These are phyloP conservation scores for Microdochium trichocladiopsis DNA, from an alignment of 2,329 filamentous ascomycete species.

Conservation along the genomic window DNA sequence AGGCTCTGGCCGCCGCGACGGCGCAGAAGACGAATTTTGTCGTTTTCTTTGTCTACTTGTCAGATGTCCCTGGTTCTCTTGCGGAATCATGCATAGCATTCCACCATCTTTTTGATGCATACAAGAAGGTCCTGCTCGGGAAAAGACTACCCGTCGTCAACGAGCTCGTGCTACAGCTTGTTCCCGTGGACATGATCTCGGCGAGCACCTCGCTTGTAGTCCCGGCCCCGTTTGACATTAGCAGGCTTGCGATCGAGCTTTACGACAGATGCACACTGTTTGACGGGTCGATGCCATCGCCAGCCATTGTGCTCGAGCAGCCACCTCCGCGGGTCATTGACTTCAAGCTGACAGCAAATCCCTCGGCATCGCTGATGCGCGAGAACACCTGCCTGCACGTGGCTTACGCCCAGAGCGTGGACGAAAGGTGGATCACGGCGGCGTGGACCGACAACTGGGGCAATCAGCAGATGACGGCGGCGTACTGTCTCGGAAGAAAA, in stretches of 20 bases:
- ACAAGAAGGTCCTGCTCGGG: constrained; percentile 42
- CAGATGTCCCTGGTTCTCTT: constrained; percentile 52
- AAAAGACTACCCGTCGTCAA: constrained; percentile 40
- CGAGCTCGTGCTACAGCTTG: constrained; percentile 71
- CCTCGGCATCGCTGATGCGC: constrained; percentile 65
- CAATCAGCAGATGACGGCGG: constrained; percentile 63
- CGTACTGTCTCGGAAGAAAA: constrained; percentile 63
- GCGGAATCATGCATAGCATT: constrained; percentile 69
- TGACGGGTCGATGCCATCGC: constrained; percentile 51
- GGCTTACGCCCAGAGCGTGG: constrained; percentile 68
- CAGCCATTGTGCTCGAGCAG: constrained; percentile 67
- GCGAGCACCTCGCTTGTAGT: constrained; percentile 56
- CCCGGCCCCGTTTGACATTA: constrained; percentile 52
- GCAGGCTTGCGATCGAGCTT: constrained; percentile 62
- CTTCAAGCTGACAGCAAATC: constrained; percentile 62
- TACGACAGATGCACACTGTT: constrained; percentile 68
- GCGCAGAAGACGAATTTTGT: constrained; percentile 56
- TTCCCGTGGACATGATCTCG: constrained; percentile 62
- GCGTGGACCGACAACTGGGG: constrained; percentile 78
- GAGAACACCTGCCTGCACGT: constrained; percentile 78
- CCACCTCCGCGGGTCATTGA: constrained; percentile 64
- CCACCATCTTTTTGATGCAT: constrained; percentile 62
- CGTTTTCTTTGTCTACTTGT: constrained; percentile 69
- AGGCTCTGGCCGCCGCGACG: constrained; percentile 33
- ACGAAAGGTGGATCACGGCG: constrained; percentile 71